phyloP scores from a whole-genome alignment of 805 yeast species.

The Pichia phayaonensis region DNA sequence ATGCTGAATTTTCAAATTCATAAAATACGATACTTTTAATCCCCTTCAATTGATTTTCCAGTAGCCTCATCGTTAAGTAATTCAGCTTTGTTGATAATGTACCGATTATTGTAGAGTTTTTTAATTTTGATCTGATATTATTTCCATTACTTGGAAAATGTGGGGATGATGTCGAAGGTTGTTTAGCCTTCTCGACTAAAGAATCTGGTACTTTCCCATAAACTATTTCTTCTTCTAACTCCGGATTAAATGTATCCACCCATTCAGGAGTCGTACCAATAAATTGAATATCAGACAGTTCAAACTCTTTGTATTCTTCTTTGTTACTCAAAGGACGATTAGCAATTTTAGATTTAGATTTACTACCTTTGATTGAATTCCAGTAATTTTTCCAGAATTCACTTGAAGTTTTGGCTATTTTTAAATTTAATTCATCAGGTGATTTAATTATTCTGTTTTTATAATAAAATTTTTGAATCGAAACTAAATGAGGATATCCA shows the following conservation, averaged over 20 bases:
- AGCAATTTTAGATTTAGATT: conserved; percentile 22
- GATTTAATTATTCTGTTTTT: conserved; percentile 40
- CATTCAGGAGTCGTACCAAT: conserved; percentile 24
- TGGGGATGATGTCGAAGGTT: background rate
- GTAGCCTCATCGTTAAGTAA: conserved; percentile 45
- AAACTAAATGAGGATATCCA: conserved; percentile 53
- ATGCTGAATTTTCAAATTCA: conserved; percentile 67
- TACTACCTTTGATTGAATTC: conserved; percentile 28
- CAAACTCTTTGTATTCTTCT: conserved; percentile 12
- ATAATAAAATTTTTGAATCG: conserved; percentile 46
- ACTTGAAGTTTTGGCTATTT: conserved; percentile 29
- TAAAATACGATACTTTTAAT: conserved; percentile 57
- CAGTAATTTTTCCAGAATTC: conserved; percentile 51
- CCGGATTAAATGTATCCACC: conserved; percentile 22
- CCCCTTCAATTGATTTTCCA: conserved; percentile 41
- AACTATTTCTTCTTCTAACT: conserved; percentile 16
- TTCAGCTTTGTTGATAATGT: conserved; percentile 59
- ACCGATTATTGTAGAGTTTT: conserved; percentile 42
- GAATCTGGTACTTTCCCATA: background rate
- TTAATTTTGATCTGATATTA: conserved; percentile 16
- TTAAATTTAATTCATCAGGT: conserved; percentile 23
- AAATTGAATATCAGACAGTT: conserved; percentile 15
- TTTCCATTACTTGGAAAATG: background rate
- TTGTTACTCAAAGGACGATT: conserved; percentile 8
- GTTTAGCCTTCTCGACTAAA: background rate